Evolutionary conservation across 352 stramenopile species (phyloP).

Genomic region (Phytophthora constricta): DNA sequence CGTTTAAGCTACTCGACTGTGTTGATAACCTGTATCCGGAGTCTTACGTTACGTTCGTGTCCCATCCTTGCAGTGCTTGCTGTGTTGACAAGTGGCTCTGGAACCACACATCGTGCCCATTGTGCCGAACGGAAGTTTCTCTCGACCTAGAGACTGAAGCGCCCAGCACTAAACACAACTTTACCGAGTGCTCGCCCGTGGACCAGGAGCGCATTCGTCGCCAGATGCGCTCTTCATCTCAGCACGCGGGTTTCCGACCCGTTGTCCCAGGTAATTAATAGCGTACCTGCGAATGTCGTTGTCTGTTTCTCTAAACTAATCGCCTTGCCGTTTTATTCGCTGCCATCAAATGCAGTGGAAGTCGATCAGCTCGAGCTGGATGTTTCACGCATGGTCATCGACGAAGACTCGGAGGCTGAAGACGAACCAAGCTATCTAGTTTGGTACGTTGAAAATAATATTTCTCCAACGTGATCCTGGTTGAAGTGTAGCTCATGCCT

Average conservation of each 20-base stretch:
- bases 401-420: conserved; percentile 41
- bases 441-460: conserved; percentile 29
- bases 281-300: background rate
- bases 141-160: conserved; percentile 53
- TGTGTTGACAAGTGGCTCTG: conserved; percentile 89
- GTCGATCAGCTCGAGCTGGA: conserved; percentile 39
- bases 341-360: conserved; percentile 23
- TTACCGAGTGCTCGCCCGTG: conserved; percentile 72
- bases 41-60: conserved; percentile 10
- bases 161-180: conserved; percentile 69
- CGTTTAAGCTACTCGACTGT: conserved; percentile 19
- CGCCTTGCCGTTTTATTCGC: no score
- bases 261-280: conserved; percentile 80
- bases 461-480: background rate
- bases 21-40: background rate
- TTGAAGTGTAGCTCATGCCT: conserved; percentile 1
- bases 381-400: conserved; percentile 40
- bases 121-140: conserved; percentile 82
- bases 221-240: conserved; percentile 75
- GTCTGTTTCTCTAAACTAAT: no score
- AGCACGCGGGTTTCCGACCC: conserved; percentile 70
- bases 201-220: conserved; percentile 78
- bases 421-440: conserved; percentile 43
- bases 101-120: conserved; percentile 86
- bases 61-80: conserved; percentile 58